These are phyloP conservation scores for Clonostachys sp. DNA, from an alignment of 2,329 filamentous ascomycete species.

Conservation along the genomic window DNA sequence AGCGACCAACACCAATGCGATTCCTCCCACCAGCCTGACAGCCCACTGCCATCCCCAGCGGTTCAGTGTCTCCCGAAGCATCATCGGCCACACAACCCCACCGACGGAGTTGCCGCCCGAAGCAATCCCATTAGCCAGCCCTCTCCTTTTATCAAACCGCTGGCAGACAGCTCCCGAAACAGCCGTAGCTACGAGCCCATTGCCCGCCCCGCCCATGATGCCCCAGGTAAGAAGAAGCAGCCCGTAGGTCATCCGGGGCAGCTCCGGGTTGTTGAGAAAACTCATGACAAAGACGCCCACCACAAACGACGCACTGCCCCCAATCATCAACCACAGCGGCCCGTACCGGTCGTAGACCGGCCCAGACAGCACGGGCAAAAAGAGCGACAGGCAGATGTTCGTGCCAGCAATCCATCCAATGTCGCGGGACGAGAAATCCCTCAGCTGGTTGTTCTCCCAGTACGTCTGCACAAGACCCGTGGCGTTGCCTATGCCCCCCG, in stretches of 20 bases:
- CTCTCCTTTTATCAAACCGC: slow-evolving; percentile 3
- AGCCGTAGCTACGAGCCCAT: not conserved
- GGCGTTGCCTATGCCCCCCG: slow-evolving; percentile 3
- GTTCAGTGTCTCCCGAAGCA: slow-evolving; percentile 3
- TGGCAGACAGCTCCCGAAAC: slow-evolving; percentile 1
- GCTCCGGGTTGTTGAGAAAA: not conserved
- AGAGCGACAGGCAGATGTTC: slow-evolving; percentile 4
- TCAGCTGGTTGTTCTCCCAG: slow-evolving; percentile 4
- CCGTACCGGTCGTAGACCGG: slow-evolving; percentile 6
- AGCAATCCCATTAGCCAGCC: slow-evolving; percentile 5
- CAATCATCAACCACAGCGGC: slow-evolving; percentile 1
- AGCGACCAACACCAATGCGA: not conserved
- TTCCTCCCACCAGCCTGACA: slow-evolving; percentile 1
- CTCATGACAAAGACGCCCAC: slow-evolving; percentile 3
- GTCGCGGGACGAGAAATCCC: not conserved
- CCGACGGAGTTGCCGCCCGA: slow-evolving; percentile 4
- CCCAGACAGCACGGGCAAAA: slow-evolving; percentile 3
- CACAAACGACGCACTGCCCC: not conserved
- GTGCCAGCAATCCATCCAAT: slow-evolving; percentile 6
- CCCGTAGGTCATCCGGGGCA: not conserved
- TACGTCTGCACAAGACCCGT: slow-evolving; percentile 4
- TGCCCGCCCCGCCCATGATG: slow-evolving; percentile 4
- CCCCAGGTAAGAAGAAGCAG: slow-evolving; percentile 4
- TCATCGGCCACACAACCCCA: slow-evolving; percentile 5
- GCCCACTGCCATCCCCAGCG: slow-evolving; percentile 3